These are phyloP conservation scores for Santalum album DNA, from an alignment of 164 flowering plant genomes.

Conservation along the genomic window DNA sequence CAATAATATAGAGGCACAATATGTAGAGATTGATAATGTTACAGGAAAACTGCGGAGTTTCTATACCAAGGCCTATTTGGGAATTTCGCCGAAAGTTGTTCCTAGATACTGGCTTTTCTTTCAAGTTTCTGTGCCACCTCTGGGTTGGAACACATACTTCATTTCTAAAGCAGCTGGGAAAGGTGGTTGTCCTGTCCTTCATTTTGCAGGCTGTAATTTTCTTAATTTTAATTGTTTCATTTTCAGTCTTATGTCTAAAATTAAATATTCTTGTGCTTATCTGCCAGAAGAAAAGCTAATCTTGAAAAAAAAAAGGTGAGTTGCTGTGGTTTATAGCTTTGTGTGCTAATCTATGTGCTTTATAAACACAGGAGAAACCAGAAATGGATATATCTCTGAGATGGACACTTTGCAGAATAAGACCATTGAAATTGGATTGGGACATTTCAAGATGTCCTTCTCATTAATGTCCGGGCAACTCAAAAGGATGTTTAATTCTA, in stretches of 20 bases:
- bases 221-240: background rate
- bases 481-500: constrained; percentile 45
- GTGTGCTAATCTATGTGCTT: background rate
- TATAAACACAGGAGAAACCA: constrained; percentile 23
- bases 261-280: background rate
- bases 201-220: background rate
- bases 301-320: no score
- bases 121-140: constrained; percentile 62
- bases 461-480: constrained; percentile 62
- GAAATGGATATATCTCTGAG: constrained; percentile 14
- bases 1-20: constrained; percentile 43
- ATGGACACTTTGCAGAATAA: constrained; percentile 27
- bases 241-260: background rate
- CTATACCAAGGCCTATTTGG: constrained; percentile 58
- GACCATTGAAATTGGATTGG: constrained; percentile 68
- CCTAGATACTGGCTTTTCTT: constrained; percentile 77
- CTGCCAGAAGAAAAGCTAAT: no score
- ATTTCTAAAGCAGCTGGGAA: constrained; percentile 35
- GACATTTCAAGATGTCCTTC: constrained; percentile 65
- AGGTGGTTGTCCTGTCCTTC: constrained; percentile 21
- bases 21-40: constrained; percentile 45
- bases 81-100: constrained; percentile 26
- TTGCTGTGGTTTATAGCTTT: background rate
- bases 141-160: constrained; percentile 86
- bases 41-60: constrained; percentile 56